A percentile compares a stretch with the other conserved stretches of the same genome.
Evolutionary conservation across 2,329 filamentous ascomycete genomes (phyloP).

Genomic region (Xylaria sp.): DNA sequence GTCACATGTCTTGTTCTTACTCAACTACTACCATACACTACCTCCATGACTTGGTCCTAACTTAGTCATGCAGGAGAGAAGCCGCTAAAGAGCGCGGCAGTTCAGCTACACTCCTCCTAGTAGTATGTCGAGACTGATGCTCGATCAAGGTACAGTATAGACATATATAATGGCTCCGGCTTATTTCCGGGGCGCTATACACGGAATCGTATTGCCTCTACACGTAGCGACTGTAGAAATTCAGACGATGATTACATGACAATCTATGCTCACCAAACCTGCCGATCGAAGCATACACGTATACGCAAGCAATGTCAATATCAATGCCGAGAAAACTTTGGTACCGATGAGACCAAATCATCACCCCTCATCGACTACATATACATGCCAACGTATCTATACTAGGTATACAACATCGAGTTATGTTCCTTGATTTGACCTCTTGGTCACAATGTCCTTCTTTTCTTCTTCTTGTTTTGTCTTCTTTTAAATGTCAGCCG

Average conservation of each 20-base stretch:
- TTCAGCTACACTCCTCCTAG: not conserved
- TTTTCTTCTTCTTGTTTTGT: too few relatives aligned
- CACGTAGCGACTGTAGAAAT: conserved; percentile 17
- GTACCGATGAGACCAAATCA: conserved; percentile 25
- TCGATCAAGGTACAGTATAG: conserved; percentile 14
- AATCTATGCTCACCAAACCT: conserved; percentile 14
- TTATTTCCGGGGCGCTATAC: conserved; percentile 29
- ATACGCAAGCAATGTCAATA: conserved; percentile 10
- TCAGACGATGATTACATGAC: conserved; percentile 28
- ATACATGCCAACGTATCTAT: not conserved
- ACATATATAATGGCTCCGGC: conserved; percentile 12
- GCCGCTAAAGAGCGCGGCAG: not conserved
- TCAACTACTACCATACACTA: conserved; percentile 33
- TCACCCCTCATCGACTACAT: conserved; percentile 10
- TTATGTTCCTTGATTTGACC: too few relatives aligned
- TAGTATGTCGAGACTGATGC: not conserved
- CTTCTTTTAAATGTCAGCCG: too few relatives aligned
- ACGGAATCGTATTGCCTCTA: not conserved
- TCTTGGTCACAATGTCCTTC: too few relatives aligned
- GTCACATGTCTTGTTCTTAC: conserved; percentile 35
- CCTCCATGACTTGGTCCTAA: conserved; percentile 14
- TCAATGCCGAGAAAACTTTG: conserved; percentile 5
- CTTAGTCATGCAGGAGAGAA: conserved; percentile 6
- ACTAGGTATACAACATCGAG: not conserved
- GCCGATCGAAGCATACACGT: conserved; percentile 6